phyloP scores from a whole-genome alignment of 208 protist genomes.

The Porcisia hertigi region DNA sequence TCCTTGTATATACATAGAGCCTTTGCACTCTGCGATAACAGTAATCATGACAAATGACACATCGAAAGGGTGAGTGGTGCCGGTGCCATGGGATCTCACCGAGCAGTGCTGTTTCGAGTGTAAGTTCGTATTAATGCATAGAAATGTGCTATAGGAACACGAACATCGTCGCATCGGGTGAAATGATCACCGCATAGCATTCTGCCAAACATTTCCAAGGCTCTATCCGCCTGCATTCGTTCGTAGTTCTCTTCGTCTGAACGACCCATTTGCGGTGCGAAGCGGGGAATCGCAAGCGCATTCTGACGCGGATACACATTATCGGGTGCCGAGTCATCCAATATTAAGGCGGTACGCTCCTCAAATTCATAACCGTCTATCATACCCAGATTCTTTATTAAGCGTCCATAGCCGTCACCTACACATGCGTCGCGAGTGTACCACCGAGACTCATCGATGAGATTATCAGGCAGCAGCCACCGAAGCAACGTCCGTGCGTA shows the following conservation, averaged over 20 bases:
- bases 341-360: slow-evolving; percentile 41
- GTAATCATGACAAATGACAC: not conserved
- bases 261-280: slow-evolving; percentile 40
- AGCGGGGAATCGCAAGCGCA: slow-evolving; percentile 62
- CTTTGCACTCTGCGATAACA: not conserved
- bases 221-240: slow-evolving; percentile 29
- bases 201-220: slow-evolving; percentile 34
- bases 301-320: slow-evolving; percentile 58
- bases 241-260: slow-evolving; percentile 34
- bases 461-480: slow-evolving; percentile 47
- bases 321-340: slow-evolving; percentile 72
- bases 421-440: slow-evolving; percentile 58
- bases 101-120: slow-evolving; percentile 6
- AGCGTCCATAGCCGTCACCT: slow-evolving; percentile 23
- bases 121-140: slow-evolving; percentile 26
- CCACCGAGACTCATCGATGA: slow-evolving; percentile 37
- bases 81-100: slow-evolving; percentile 4
- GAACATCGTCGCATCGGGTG: slow-evolving; percentile 34
- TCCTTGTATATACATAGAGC: slow-evolving; percentile 8
- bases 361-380: slow-evolving; percentile 39
- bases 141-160: slow-evolving; percentile 37
- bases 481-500: slow-evolving; percentile 63
- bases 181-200: slow-evolving; percentile 41
- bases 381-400: slow-evolving; percentile 54
- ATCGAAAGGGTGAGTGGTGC: slow-evolving; percentile 2